Base-by-base conservation (phyloP, 129 eudicot species). In the Centella asiatica region DNA sequence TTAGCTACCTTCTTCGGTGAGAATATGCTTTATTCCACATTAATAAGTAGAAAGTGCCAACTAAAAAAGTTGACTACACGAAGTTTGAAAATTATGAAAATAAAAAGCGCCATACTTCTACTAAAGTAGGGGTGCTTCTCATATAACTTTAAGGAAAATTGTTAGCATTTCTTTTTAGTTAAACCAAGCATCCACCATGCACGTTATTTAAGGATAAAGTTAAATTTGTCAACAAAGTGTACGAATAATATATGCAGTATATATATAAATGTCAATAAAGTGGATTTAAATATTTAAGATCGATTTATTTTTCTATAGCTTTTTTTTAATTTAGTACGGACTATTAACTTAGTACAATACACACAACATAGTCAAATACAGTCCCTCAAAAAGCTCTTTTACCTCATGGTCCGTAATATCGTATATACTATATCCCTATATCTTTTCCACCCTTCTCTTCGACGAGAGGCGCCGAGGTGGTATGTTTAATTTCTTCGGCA, bases 181-280 rank as follows among this genome's bases (percentile, higher is more conserved):
- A 25, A 18, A 27, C 67, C 50, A 64, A 18, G 20, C 53, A 45
- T 31, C 60, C 60, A 56, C 15, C 22, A 53, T 53, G 59, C 59
- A 53, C 27, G 11, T 14, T 26, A 64, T 5, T 45, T 47, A 18
- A 64, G 19, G 44, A 8, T 69, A 46, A 70, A 39, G 66, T 65
- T 73, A 56, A 73, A 47, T 26, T 76, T 82, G 89, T 85, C 95
- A 82, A 82, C 79, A 85, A 85, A 85, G 95, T 62, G 65, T 44
- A 6, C 69, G n/a, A n/a, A n/a, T n/a, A n/a, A n/a, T n/a, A n/a
- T n/a, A 19, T 14, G 9, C 15, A 36, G 45, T 40, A 74, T 28
- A 28, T 7, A 18, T 44, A 71, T 55, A 76, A 78, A 71, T 78
- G 88, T 81, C 94, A 85, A 85, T 67, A 85, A 85, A 85, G 88